phyloP scores from a whole-genome alignment of 2,329 filamentous ascomycete genomes.

The Cordyceps cateniannulata region DNA sequence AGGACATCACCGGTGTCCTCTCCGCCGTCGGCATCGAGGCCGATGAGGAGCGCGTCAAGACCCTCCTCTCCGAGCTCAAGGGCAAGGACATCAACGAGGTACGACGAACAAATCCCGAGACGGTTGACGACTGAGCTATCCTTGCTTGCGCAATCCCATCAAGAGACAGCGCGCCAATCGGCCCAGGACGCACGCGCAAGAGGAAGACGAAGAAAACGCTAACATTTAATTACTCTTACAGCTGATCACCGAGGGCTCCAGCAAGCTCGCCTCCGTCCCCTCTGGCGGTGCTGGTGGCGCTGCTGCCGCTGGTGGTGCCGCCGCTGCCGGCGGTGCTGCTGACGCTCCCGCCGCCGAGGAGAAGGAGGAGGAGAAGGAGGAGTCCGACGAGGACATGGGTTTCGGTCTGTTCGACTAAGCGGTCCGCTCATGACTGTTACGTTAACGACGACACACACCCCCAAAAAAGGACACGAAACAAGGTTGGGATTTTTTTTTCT shows the following conservation, averaged over 20 bases:
- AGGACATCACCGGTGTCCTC: slow-evolving; percentile 84
- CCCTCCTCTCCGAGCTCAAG: slow-evolving; percentile 83
- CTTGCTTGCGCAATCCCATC: not conserved
- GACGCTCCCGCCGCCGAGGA: slow-evolving; percentile 43
- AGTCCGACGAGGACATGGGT: slow-evolving; percentile 71
- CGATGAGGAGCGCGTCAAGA: slow-evolving; percentile 76
- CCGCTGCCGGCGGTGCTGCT: slow-evolving; percentile 55
- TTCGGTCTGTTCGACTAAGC: slow-evolving; percentile 72
- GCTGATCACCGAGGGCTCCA: slow-evolving; percentile 84
- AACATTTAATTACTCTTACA: slow-evolving; percentile 33
- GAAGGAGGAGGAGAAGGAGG: slow-evolving; percentile 58
- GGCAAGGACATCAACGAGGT: slow-evolving; percentile 94
- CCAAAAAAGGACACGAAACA: slow-evolving; percentile 13
- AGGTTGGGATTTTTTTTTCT: slow-evolving; percentile 17
- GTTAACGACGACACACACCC: slow-evolving; percentile 22
- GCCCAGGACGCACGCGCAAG: not conserved
- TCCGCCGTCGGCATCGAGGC: slow-evolving; percentile 92
- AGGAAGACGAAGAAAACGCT: slow-evolving; percentile 10
- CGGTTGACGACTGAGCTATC: not conserved
- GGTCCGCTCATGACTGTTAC: slow-evolving; percentile 22
- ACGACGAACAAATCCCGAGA: slow-evolving; percentile 28
- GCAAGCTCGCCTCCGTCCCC: slow-evolving; percentile 97
- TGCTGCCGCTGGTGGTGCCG: slow-evolving; percentile 59
- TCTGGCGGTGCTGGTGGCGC: slow-evolving; percentile 78
- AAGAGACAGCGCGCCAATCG: not conserved